Evolutionary conservation across 495 filamentous ascomycete species (phyloP).

Genomic region (Neurospora discreta): DNA sequence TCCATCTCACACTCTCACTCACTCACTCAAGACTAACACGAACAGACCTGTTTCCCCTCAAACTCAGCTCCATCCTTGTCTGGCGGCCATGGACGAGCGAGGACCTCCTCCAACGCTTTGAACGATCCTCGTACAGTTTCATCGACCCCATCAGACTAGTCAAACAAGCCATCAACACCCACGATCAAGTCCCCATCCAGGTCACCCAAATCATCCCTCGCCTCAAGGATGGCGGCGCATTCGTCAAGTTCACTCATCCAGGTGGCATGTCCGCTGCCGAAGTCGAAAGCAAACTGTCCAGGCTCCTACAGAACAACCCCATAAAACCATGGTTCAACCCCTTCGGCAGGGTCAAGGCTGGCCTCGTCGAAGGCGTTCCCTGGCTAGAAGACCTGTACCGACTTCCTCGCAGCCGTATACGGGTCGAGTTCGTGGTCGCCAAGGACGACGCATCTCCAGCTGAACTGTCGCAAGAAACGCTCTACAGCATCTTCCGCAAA

Average conservation of each 20-base stretch:
- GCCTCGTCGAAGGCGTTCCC: slow-evolving; percentile 68
- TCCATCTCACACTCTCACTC: not conserved
- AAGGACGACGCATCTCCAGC: slow-evolving; percentile 36
- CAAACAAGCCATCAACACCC: slow-evolving; percentile 42
- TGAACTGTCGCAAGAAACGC: slow-evolving; percentile 74
- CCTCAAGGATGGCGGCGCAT: slow-evolving; percentile 85
- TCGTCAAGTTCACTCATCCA: slow-evolving; percentile 71
- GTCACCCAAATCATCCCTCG: slow-evolving; percentile 72
- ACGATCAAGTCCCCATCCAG: slow-evolving; percentile 45
- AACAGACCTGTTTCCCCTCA: slow-evolving; percentile 57
- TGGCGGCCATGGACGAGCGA: slow-evolving; percentile 46
- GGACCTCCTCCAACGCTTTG: slow-evolving; percentile 51
- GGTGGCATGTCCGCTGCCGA: slow-evolving; percentile 40
- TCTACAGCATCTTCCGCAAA: slow-evolving; percentile 79
- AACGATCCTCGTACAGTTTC: slow-evolving; percentile 45
- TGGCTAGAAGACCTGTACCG: slow-evolving; percentile 92
- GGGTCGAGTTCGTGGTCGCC: slow-evolving; percentile 75
- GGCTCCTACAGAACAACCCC: slow-evolving; percentile 52
- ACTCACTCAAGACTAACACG: not conserved
- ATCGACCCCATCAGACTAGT: slow-evolving; percentile 54
- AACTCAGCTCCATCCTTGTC: slow-evolving; percentile 54
- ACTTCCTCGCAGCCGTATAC: slow-evolving; percentile 61
- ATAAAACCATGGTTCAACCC: slow-evolving; percentile 87
- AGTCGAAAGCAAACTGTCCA: slow-evolving; percentile 39
- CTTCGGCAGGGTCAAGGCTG: slow-evolving; percentile 54